Evolutionary conservation across 371 early-diverging fungal genomes (phyloP).

Genomic region (Circinella minor): DNA sequence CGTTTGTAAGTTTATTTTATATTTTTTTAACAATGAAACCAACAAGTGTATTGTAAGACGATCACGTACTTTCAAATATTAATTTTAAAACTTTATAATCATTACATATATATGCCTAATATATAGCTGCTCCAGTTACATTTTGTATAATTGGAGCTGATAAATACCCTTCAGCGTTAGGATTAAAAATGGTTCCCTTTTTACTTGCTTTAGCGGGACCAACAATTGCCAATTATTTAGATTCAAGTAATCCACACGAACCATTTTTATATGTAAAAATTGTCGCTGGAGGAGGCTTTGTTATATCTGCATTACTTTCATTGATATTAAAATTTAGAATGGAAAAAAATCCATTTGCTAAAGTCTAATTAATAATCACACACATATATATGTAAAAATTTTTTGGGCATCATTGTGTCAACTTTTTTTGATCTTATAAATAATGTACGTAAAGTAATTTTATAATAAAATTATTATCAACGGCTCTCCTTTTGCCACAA

Average conservation of each 20-base stretch:
- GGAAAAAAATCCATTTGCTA: not conserved
- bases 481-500: too few relatives aligned
- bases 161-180: not conserved
- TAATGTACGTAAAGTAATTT: too few relatives aligned
- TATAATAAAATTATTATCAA: too few relatives aligned
- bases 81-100: not conserved
- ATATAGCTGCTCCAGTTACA: not conserved
- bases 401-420: too few relatives aligned
- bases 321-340: not conserved
- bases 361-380: too few relatives aligned
- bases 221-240: not conserved
- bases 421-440: too few relatives aligned
- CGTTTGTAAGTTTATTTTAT: not conserved
- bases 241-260: not conserved
- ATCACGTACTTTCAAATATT: too few relatives aligned
- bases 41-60: too few relatives aligned
- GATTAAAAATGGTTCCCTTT: not conserved
- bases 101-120: not conserved
- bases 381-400: too few relatives aligned
- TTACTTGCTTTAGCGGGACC: not conserved
- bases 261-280: not conserved
- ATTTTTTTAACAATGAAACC: too few relatives aligned
- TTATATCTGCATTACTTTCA: not conserved
- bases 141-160: not conserved
- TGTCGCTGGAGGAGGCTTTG: not conserved